These are phyloP conservation scores for Nemania diffusa DNA, from an alignment of 2,329 filamentous ascomycete species.

Conservation along the genomic window DNA sequence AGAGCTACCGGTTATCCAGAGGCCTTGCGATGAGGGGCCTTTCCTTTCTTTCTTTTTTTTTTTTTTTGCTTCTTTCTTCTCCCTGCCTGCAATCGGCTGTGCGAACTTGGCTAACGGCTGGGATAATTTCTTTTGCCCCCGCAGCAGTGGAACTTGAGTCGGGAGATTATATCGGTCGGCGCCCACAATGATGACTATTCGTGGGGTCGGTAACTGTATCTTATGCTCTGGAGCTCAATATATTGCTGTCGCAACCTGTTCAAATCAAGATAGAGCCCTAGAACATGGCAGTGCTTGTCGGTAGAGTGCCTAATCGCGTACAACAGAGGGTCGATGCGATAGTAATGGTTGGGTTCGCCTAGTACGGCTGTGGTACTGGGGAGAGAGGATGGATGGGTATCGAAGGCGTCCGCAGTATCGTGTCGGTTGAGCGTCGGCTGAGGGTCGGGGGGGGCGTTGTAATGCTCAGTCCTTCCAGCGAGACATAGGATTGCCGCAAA, in stretches of 20 bases:
- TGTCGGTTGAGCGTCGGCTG: slow-evolving; percentile 4
- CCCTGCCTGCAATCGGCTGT: slow-evolving; percentile 26
- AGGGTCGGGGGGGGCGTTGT: slow-evolving; percentile 8
- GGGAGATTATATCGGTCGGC: slow-evolving; percentile 27
- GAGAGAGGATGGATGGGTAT: not conserved
- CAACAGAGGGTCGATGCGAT: slow-evolving; percentile 16
- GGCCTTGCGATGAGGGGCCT: not conserved
- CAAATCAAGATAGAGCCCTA: not conserved
- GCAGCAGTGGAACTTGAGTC: slow-evolving; percentile 36
- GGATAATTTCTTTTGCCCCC: slow-evolving; percentile 33
- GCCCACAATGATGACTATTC: slow-evolving; percentile 13
- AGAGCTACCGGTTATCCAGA: not conserved
- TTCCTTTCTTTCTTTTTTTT: slow-evolving; percentile 13
- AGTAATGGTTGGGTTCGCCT: slow-evolving; percentile 12
- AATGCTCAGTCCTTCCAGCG: slow-evolving; percentile 7
- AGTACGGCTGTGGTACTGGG: slow-evolving; percentile 5
- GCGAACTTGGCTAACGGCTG: slow-evolving; percentile 14
- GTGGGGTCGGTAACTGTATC: slow-evolving; percentile 19
- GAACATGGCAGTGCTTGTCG: slow-evolving; percentile 21
- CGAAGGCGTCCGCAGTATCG: slow-evolving; percentile 10
- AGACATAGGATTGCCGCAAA: slow-evolving; percentile 12
- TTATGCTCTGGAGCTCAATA: not conserved
- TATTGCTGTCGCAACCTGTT: slow-evolving; percentile 23
- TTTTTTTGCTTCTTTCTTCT: slow-evolving; percentile 9
- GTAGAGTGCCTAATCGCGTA: slow-evolving; percentile 16